A percentile compares a stretch with the other conserved stretches of the same genome.
These are phyloP conservation scores for Suillus spraguei DNA, from an alignment of 768 basidiomycete species.

Conservation along the genomic window DNA sequence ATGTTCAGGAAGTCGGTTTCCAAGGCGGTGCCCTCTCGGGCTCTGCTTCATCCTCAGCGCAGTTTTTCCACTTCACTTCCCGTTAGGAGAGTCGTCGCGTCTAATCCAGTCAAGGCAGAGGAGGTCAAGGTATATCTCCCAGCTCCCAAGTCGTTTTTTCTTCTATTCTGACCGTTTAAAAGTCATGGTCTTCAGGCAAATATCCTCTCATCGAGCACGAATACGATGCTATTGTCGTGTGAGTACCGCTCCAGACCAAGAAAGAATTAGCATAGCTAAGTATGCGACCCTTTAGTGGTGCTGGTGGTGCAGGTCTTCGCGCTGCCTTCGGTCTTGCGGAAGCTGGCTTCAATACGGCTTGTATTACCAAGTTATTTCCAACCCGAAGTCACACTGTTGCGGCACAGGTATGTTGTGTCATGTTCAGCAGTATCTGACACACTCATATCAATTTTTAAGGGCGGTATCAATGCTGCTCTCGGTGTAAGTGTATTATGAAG, in stretches of 20 bases:
- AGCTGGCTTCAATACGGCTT: conserved; percentile 98
- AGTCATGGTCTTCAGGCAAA: conserved; percentile 83
- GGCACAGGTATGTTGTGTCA: conserved; percentile 67
- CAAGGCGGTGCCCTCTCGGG: conserved; percentile 34
- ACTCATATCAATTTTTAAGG: conserved; percentile 43
- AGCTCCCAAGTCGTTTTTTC: conserved; percentile 17
- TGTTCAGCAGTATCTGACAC: not conserved
- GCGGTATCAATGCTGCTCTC: conserved; percentile 97
- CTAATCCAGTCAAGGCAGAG: conserved; percentile 78
- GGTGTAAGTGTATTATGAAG: conserved; percentile 57
- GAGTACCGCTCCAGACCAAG: conserved; percentile 38
- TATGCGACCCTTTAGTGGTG: conserved; percentile 61
- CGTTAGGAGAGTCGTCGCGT: conserved; percentile 62
- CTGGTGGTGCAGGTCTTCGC: conserved; percentile 96
- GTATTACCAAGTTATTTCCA: conserved; percentile 98
- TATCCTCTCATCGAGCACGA: conserved; percentile 99
- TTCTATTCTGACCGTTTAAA: conserved; percentile 17
- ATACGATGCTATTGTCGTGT: conserved; percentile 99
- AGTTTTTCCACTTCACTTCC: conserved; percentile 69
- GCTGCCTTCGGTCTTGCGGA: conserved; percentile 99
- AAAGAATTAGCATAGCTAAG: conserved; percentile 18
- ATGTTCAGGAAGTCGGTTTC: conserved; percentile 73
- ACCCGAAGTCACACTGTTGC: conserved; percentile 99
- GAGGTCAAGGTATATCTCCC: conserved; percentile 65
- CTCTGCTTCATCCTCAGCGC: conserved; percentile 51